Evolutionary conservation across 768 basidiomycete species (phyloP).

Genomic region (Naematelia encephala): DNA sequence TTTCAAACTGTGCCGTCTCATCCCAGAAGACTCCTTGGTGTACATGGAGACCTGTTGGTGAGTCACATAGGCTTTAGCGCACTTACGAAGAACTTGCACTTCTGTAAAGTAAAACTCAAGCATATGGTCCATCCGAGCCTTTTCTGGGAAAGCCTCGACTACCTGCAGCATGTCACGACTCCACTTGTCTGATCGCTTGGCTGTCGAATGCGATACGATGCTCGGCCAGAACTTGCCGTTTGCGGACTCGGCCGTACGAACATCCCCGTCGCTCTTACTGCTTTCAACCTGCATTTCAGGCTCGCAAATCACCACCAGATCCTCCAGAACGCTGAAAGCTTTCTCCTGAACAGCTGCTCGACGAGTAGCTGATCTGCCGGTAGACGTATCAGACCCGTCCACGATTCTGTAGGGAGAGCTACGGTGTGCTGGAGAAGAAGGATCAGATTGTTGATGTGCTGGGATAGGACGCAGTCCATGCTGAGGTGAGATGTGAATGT

Average conservation of each 20-base stretch:
- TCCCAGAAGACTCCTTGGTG: conserved; percentile 6
- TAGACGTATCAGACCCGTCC: neutral
- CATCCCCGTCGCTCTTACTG: neutral
- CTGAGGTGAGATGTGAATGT: too few relatives aligned
- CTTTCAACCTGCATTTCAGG: neutral
- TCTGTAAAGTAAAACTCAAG: conserved; percentile 10
- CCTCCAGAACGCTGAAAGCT: neutral
- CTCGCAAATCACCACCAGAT: neutral
- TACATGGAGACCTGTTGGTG: neutral
- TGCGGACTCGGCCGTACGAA: neutral
- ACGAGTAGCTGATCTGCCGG: neutral
- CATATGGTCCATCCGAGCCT: neutral
- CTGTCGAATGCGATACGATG: neutral
- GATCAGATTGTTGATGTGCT: too few relatives aligned
- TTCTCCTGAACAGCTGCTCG: conserved; percentile 10
- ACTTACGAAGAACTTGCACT: neutral
- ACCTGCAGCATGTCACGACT: neutral
- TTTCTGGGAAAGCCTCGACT: neutral
- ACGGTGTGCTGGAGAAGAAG: too few relatives aligned
- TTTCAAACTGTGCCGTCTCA: conserved; percentile 2
- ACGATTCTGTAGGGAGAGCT: neutral
- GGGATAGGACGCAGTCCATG: neutral
- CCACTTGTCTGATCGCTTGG: conserved; percentile 3
- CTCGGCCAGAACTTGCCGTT: neutral
- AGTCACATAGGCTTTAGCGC: neutral